Evolutionary conservation across 768 basidiomycete genomes (phyloP).

Genomic region (Xerocomus brunneocitrinus): DNA sequence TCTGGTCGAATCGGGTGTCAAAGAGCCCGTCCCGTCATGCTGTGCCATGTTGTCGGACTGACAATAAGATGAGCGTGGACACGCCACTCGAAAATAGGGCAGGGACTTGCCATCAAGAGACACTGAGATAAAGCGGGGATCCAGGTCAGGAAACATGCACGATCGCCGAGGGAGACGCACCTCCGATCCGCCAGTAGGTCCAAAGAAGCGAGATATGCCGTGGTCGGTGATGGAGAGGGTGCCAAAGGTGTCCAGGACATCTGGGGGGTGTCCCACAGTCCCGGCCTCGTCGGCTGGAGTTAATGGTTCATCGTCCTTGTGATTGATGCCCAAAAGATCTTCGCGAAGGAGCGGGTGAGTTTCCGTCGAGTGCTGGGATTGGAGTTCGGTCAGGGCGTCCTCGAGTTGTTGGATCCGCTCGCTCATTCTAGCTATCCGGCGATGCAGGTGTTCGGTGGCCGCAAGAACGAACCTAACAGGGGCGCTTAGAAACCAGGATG

Average conservation of each 20-base stretch:
- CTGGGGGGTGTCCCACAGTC: slow-evolving; percentile 25
- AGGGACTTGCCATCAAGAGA: slow-evolving; percentile 29
- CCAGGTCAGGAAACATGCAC: slow-evolving; percentile 8
- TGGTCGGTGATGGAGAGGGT: slow-evolving; percentile 58
- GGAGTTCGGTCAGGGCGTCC: slow-evolving; percentile 52
- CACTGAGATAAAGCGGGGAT: slow-evolving; percentile 22
- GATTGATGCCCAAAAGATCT: slow-evolving; percentile 38
- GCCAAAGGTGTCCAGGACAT: slow-evolving; percentile 54
- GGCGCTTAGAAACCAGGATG: slow-evolving; percentile 6
- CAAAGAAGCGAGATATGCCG: slow-evolving; percentile 60
- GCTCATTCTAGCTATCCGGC: slow-evolving; percentile 48
- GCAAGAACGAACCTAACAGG: slow-evolving; percentile 50
- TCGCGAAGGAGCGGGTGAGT: slow-evolving; percentile 58
- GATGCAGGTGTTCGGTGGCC: slow-evolving; percentile 63
- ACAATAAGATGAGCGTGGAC: slow-evolving; percentile 8
- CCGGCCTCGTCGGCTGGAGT: slow-evolving; percentile 24
- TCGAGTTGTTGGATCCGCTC: slow-evolving; percentile 55
- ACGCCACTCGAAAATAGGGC: neutral
- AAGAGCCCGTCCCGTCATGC: slow-evolving; percentile 14
- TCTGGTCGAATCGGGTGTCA: slow-evolving; percentile 24
- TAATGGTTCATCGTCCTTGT: slow-evolving; percentile 25
- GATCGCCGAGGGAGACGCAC: slow-evolving; percentile 35
- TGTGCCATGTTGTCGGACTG: slow-evolving; percentile 24
- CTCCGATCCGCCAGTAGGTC: slow-evolving; percentile 64
- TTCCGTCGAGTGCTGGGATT: slow-evolving; percentile 47